A percentile compares a stretch with the other conserved stretches of the same genome.
Conservation (phyloP, 208 protist genomes). For the Acanthamoeba castellanii region DNA sequence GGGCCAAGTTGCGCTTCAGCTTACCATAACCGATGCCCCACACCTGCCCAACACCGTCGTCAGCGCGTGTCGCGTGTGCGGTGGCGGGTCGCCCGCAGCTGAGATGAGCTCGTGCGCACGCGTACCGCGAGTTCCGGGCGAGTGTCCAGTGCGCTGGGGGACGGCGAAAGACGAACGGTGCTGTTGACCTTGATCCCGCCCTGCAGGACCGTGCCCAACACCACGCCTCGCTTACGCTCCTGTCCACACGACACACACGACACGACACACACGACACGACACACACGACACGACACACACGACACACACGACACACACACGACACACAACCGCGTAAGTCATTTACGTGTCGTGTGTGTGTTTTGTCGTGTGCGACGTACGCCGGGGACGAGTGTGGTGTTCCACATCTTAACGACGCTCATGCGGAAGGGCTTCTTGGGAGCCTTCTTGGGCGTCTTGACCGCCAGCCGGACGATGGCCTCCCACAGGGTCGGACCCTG, state of each 20-base stretch:
- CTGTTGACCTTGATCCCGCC: background rate
- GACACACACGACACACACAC: too few species aligned
- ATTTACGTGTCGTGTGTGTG: too few species aligned
- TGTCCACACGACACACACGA: background rate
- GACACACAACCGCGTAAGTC: too few species aligned
- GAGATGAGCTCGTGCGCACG: background rate
- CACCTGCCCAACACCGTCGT: background rate
- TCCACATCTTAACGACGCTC: constrained; percentile 57
- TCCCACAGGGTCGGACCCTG: constrained; percentile 44
- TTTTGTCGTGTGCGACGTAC: background rate
- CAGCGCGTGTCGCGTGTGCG: too few species aligned
- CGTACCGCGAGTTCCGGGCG: background rate
- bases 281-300: too few species aligned
- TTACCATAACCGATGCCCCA: background rate
- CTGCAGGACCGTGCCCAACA: constrained; percentile 30
- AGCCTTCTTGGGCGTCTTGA: background rate
- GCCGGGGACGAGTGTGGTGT: background rate
- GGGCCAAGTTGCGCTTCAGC: background rate
- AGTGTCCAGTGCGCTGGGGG: background rate
- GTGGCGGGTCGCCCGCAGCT: too few species aligned
- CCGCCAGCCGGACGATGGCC: background rate
- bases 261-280: too few species aligned
- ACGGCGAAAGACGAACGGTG: background rate
- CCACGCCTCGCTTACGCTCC: constrained; percentile 1
- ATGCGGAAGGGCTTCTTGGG: constrained; percentile 12